Conservation (phyloP, 371 early-diverging fungal genomes). For the Dichotomocladium elegans region DNA sequence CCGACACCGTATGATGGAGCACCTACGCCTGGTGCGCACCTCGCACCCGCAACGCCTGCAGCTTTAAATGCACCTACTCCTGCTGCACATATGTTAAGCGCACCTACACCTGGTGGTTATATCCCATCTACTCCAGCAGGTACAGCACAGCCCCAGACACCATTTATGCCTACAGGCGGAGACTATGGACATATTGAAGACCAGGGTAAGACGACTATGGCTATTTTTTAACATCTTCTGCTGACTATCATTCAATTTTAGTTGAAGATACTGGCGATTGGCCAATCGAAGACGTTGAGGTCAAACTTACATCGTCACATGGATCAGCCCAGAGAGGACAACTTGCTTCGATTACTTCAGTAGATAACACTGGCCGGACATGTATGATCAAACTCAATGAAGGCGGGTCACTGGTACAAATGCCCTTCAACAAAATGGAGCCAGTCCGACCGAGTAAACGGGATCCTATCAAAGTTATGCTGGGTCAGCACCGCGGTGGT, state of each 20-base stretch:
- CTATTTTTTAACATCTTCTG: conserved; percentile 1
- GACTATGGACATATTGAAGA: conserved; percentile 46
- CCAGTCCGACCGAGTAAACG: conserved; percentile 76
- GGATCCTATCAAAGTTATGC: conserved; percentile 73
- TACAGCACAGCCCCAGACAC: conserved; percentile 54
- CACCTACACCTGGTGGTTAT: conserved; percentile 44
- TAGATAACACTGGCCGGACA: conserved; percentile 40
- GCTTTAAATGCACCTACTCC: conserved; percentile 41
- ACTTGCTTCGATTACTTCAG: conserved; percentile 44
- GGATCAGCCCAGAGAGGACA: conserved; percentile 33
- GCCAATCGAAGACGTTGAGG: conserved; percentile 69
- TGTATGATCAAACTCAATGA: conserved; percentile 35
- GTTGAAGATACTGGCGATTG: conserved; percentile 51
- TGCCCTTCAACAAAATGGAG: conserved; percentile 51
- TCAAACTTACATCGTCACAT: conserved; percentile 32
- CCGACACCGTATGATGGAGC: conserved; percentile 35
- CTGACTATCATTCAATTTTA: no score
- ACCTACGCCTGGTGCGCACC: conserved; percentile 40
- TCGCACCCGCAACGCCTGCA: conserved; percentile 56
- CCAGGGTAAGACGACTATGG: conserved; percentile 27
- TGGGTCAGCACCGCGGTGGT: conserved; percentile 68
- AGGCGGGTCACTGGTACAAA: conserved; percentile 27
- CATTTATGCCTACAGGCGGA: conserved; percentile 60
- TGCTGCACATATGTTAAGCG: conserved; percentile 31
- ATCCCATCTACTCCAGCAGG: conserved; percentile 54